Conservation (phyloP, 176 grass and related monocot genomes). For the Oryza brachyantha region DNA sequence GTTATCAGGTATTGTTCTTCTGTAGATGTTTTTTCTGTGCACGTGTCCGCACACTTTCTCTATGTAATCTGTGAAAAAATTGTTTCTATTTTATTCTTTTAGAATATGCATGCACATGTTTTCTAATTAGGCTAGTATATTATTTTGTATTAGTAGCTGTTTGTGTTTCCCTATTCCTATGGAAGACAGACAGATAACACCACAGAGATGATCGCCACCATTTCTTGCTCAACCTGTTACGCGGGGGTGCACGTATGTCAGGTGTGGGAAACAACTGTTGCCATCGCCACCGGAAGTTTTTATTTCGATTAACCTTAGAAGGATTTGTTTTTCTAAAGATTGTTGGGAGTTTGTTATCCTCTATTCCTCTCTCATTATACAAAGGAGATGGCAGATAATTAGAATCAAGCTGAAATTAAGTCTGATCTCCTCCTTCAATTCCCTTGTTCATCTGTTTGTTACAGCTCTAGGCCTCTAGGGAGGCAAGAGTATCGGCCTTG, state of each 20-base stretch:
- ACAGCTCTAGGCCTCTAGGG: no score
- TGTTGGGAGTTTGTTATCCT: not conserved
- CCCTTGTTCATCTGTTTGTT: not conserved
- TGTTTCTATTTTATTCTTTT: not conserved
- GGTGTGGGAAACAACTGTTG: not conserved
- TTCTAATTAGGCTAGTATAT: not conserved
- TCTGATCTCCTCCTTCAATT: not conserved
- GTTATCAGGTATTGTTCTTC: conserved; percentile 69
- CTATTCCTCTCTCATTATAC: not conserved
- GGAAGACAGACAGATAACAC: not conserved
- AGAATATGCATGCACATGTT: not conserved
- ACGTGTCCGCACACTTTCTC: not conserved
- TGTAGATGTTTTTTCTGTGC: not conserved
- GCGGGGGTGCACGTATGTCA: not conserved
- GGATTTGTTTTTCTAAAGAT: not conserved
- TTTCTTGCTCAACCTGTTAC: not conserved
- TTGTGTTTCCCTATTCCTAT: not conserved
- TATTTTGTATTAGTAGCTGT: not conserved
- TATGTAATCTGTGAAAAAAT: not conserved
- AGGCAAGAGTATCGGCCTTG: no score
- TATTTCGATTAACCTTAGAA: no score
- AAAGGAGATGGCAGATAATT: not conserved
- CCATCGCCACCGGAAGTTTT: no score
- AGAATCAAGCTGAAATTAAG: not conserved
- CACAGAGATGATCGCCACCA: not conserved